Base-by-base conservation (phyloP, 1,139 yeast species). In the Lodderomyces theae region DNA sequence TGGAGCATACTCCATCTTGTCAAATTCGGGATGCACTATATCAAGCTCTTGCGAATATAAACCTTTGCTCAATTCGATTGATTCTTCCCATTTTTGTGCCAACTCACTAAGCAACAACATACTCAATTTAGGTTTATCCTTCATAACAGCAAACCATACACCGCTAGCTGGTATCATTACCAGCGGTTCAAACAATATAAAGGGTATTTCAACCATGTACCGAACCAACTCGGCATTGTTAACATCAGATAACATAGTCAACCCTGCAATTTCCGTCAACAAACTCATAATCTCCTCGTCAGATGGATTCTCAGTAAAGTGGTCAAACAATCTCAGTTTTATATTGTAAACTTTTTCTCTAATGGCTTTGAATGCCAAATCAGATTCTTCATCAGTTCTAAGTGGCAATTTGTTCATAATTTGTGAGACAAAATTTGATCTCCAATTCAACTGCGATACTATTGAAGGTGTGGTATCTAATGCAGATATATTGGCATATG, bases 1-100 rank as follows among this genome's bases (percentile, higher is more conserved):
- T 12, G 98, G 97, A 1, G 89, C 70, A 56, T 94, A 94, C 51
- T 87, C 95, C 98, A 92, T 92, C 45, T 71, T 74, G 48, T 76
- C 66, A 54, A 72, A 84, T 44, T 83, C 88, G 6, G 95, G 84
- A 38, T 71, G 70, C 1, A 54, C 56, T n/a, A 80, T 59, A 57
- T 89, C 95, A 50, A 68, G 64, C 4, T 64, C 57, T n/a, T 68
- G 72, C 7, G 83, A 77, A 57, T 77, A 92, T 9, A 92, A 61
- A 1, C 97, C 97, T 37, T 68, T 68, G 13, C 68, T 65, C 31
- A 72, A 65, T 34, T 74, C 72, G 36, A 88, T 78, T 1, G 90
- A 76, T 34, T 66, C 63, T 56, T 84, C 89, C 87, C 95, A 87
- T 46, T 70, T 69, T 41, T 69, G 65, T 16, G 80, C 71, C 33